Conservation (phyloP, 306 rosid genomes). For the Cicer judaicum region DNA sequence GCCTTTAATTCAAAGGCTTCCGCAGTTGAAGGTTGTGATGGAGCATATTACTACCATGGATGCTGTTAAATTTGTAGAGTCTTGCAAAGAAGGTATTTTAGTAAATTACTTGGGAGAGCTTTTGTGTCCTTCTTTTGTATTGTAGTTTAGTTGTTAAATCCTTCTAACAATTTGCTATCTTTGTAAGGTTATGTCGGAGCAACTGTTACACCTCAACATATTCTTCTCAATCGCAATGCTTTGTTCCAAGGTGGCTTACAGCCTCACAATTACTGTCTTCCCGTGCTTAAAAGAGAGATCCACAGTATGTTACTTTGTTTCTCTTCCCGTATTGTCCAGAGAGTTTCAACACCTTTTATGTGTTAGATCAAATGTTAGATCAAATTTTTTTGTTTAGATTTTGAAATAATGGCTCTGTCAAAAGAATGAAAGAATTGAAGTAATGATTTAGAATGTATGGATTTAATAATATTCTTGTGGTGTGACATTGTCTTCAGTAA, state of each 20-base stretch:
- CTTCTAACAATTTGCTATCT: conserved; percentile 26
- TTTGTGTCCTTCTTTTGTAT: not conserved
- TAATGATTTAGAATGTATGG: not conserved
- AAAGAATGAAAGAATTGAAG: not conserved
- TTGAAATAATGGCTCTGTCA: not conserved
- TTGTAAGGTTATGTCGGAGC: conserved; percentile 72
- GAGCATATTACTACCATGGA: conserved; percentile 91
- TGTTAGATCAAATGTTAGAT: conserved; percentile 7
- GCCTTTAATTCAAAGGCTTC: conserved; percentile 83
- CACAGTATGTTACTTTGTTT: conserved; percentile 63
- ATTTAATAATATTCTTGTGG: conserved; percentile 7
- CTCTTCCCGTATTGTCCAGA: not conserved
- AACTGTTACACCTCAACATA: conserved; percentile 94
- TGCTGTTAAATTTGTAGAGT: conserved; percentile 76
- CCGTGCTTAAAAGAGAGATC: conserved; percentile 77
- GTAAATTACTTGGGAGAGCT: conserved; percentile 30
- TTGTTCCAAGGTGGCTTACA: conserved; percentile 93
- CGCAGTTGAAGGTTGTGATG: conserved; percentile 83
- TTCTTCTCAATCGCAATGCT: conserved; percentile 80
- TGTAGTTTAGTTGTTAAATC: conserved; percentile 21
- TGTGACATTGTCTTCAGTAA: not conserved
- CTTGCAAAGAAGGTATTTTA: conserved; percentile 69
- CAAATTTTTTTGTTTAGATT: conserved; percentile 23
- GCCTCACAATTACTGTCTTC: conserved; percentile 92
- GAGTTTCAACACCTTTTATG: conserved; percentile 11